A percentile compares a stretch with the other conserved stretches of the same genome.
These are phyloP conservation scores for Paramecium sexaurelia DNA, from an alignment of 73 alveolate species.

Conservation along the genomic window DNA sequence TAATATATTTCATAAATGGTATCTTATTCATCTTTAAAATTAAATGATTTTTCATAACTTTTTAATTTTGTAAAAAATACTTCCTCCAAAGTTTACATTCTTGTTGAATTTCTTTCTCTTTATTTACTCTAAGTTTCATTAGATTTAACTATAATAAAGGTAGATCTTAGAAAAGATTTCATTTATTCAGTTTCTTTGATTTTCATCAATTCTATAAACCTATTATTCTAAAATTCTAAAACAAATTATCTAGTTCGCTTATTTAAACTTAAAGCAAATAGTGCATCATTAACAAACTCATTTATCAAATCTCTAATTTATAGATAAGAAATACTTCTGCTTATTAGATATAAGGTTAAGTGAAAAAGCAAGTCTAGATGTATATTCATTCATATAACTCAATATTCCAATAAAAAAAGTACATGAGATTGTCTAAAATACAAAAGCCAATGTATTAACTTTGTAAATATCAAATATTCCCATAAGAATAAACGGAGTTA, in stretches of 20 bases:
- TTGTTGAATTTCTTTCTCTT: background rate
- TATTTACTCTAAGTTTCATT: background rate
- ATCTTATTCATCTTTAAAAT: background rate
- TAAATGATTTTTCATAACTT: background rate
- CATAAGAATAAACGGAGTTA: background rate
- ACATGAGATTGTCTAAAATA: background rate
- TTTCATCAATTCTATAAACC: background rate
- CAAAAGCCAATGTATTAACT: background rate
- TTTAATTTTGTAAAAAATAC: background rate
- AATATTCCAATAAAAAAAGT: background rate
- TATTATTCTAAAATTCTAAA: background rate
- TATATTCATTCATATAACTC: background rate
- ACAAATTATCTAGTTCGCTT: background rate
- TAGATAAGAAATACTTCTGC: background rate
- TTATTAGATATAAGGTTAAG: background rate
- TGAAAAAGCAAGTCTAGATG: slow-evolving; percentile 3
- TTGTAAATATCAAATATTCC: background rate
- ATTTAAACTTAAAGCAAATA: background rate
- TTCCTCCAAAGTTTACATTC: background rate
- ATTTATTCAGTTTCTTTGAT: background rate
- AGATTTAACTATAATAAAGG: background rate
- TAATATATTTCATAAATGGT: background rate
- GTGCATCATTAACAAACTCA: background rate
- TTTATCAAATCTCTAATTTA: background rate
- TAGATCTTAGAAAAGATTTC: background rate